phyloP scores from a whole-genome alignment of 2,329 filamentous ascomycete species.

The Colletotrichum sp. region DNA sequence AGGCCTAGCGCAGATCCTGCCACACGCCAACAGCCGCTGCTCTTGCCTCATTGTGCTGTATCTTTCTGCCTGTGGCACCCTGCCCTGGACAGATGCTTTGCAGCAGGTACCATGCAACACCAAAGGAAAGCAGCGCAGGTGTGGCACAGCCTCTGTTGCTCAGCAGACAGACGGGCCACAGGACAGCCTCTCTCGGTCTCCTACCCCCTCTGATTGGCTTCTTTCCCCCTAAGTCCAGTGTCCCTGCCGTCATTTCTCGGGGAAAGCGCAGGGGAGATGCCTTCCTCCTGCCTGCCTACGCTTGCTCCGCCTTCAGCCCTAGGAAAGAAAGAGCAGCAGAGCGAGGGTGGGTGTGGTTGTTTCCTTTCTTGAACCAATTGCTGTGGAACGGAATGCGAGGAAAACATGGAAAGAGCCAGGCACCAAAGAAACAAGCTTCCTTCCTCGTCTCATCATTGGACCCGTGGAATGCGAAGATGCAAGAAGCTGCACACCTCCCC shows the following conservation, averaged over 20 bases:
- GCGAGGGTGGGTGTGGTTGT: background rate
- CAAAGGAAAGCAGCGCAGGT: background rate
- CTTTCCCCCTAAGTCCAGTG: background rate
- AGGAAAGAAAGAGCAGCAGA: background rate
- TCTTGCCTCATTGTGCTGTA: background rate
- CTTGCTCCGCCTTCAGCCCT: slow-evolving; percentile 13
- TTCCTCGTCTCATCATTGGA: background rate
- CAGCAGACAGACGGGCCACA: background rate
- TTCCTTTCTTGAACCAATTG: background rate
- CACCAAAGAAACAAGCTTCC: slow-evolving; percentile 4
- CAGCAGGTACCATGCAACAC: background rate
- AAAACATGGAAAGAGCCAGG: background rate
- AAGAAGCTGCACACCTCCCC: background rate
- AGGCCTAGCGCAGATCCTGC: background rate
- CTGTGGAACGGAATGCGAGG: background rate
- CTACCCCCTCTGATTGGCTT: background rate
- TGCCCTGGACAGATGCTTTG: background rate
- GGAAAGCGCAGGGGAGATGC: slow-evolving; percentile 1
- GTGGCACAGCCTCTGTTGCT: background rate
- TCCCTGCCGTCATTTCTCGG: background rate
- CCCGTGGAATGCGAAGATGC: background rate
- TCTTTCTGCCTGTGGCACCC: background rate
- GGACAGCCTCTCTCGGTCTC: background rate
- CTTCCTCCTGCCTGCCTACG: background rate
- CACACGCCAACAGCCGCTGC: background rate